Evolutionary conservation across 129 eudicot species (phyloP), one percentile per base, ranked within the genome.

Genomic region (Gnaphalium uliginosum): DNA sequence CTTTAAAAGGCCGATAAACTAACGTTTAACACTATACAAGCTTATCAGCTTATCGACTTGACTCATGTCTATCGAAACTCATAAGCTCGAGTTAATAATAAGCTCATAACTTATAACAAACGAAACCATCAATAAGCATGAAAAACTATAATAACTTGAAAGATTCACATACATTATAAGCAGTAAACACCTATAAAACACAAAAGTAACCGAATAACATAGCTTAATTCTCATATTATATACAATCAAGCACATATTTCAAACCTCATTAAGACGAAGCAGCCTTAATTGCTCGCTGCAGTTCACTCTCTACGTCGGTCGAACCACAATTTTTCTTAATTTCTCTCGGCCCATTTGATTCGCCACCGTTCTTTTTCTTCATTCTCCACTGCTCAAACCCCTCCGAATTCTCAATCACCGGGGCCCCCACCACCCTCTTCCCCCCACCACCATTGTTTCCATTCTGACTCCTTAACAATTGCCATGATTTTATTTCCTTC

Each of bases 281-380:
- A 76, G 97, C 98, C 83, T 77, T 85, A 32, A 93, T 90, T 22
- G 96, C 98, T 85, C 83, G 88, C 82, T 93, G 96, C 84, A 90
- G 71, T 71, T 93, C 96, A 80, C 81, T 86, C 83, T 93, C 96
- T 72, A 93, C 85, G 69, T 90, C 96, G 29, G 70, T 48, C 19
- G 68, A 53, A 68, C 5, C 46, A 67, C 62, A 83, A 64, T 75
- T 79, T 81, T 86, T 86, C 87, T 86, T 86, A 0, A 62, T 43
- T 37, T 90, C 98, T 65, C 84, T 85, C 66, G 57, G 68, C 80
- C 59, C 75, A 84, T 69, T 79, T 39, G 56, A 87, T 9, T 84
- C 85, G 57, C 85, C 81, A 43, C 71, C 48, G 1, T 32, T 68
- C 13, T 73, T 75, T 72, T 81, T 93, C 86, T 88, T 90, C 59